phyloP scores from a whole-genome alignment of 257 asterid genomes.

The Petunia axillaris region DNA sequence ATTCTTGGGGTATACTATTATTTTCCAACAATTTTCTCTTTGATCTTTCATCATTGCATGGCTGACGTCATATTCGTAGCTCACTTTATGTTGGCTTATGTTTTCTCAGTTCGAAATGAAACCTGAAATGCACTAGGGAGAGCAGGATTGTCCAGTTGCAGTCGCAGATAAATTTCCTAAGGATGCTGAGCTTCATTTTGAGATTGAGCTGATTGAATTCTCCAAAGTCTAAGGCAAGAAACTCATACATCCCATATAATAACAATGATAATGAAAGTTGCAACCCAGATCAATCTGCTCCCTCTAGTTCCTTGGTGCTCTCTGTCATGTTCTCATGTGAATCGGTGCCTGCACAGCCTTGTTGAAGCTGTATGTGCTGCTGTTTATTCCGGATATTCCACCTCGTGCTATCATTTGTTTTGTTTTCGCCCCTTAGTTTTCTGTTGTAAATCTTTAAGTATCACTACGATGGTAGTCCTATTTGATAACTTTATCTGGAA shows the following conservation, averaged over 20 bases:
- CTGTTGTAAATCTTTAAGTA: not conserved
- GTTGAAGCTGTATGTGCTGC: conserved; percentile 6
- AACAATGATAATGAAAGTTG: not conserved
- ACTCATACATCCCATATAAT: conserved; percentile 3
- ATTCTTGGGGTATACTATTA: too few species aligned
- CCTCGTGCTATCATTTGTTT: not conserved
- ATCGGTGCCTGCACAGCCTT: not conserved
- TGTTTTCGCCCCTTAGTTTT: not conserved
- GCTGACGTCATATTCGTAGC: not conserved
- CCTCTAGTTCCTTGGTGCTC: not conserved
- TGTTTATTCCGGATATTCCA: not conserved
- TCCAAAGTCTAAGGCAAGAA: conserved; percentile 87
- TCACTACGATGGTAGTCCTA: not conserved
- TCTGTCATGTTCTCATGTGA: not conserved
- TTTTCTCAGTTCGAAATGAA: conserved; percentile 81
- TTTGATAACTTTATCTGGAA: too few species aligned
- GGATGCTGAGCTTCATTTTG: conserved; percentile 93
- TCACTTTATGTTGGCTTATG: not conserved
- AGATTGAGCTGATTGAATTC: conserved; percentile 52
- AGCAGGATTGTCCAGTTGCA: conserved; percentile 80
- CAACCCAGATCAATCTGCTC: not conserved
- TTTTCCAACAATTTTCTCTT: not conserved
- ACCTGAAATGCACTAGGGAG: conserved; percentile 93
- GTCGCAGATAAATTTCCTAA: conserved; percentile 80
- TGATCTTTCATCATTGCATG: not conserved